Evolutionary conservation across 495 filamentous ascomycete species (phyloP), one percentile per base, ranked within the genome.

Genomic region (Neurospora sp.): DNA sequence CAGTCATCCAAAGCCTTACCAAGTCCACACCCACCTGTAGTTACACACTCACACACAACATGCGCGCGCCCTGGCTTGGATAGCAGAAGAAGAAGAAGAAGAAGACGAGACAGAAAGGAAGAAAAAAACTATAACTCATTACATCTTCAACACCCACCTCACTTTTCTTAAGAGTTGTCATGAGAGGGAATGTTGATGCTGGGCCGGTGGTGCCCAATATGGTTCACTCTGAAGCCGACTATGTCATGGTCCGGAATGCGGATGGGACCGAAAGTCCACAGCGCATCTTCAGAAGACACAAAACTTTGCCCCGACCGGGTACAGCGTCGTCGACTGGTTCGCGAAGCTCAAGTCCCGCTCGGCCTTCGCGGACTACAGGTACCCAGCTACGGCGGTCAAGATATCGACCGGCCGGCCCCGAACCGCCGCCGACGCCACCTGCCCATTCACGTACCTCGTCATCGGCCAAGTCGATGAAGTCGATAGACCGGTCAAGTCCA

Each of bases 241-340:
- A 71, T 70, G 73, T 72, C 31, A 44, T 78, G 12, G 72, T 71
- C 40, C 59, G 59, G 69, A 71, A 72, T 17, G 22, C 70, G 69
- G 74, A 76, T 40, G 59, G 74, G 69, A 38, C 72, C 14, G 72
- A 45, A 17, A 73, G 40, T 70, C 79, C 75, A 31, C 83, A 77
- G 77, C 79, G 76, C 44, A 82, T 83, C 70, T 84, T 89, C 77
- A 89, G 83, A 78, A 87, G 82, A 75, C 87, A 88, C 76, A 87
- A 87, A 76, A 78, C 81, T 31, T 80, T 89, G 31, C 87, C 87
- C 41, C 86, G 83, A 71, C 87, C 86, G 44, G 81, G 78, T 70
- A 83, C 75, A 73, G 78, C 53, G 27, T 81, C 65, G 72, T 20
- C 9, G 68, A 72, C 75, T 72, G 70, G 71, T 72, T 75, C 78